Conservation (phyloP, 768 basidiomycete genomes). For the Naganishia randhawae region DNA sequence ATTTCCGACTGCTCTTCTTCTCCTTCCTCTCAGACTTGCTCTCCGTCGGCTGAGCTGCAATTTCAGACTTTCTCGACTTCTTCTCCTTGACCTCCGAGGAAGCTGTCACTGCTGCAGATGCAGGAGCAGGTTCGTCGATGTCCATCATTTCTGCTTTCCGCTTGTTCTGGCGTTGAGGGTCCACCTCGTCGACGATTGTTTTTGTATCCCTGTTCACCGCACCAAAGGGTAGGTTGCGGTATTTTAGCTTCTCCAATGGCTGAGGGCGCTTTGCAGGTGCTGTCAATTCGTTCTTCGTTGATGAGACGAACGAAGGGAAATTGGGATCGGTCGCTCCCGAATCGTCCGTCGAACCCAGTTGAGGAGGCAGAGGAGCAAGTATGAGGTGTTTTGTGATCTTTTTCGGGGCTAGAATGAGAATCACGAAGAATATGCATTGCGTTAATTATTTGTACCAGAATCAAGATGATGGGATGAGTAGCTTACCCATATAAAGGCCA, state of each 20-base stretch:
- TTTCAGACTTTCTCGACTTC: conserved; percentile 19
- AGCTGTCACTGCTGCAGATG: not conserved
- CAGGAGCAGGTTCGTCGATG: not conserved
- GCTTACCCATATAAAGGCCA: conserved; percentile 42
- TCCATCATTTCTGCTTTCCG: conserved; percentile 18
- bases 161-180: conserved; percentile 10
- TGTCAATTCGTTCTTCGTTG: conserved; percentile 6
- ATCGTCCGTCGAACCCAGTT: not conserved
- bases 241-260: conserved; percentile 44
- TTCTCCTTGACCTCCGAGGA: conserved; percentile 19
- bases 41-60: conserved; percentile 14
- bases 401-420: conserved; percentile 36
- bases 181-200: conserved; percentile 15
- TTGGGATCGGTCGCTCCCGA: conserved; percentile 2
- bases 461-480: not conserved
- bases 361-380: conserved; percentile 22
- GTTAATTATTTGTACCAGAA: not conserved
- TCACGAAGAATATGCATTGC: not conserved
- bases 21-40: conserved; percentile 14
- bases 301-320: conserved; percentile 22
- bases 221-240: conserved; percentile 45
- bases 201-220: conserved; percentile 20
- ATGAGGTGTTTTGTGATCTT: conserved; percentile 41
- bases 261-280: conserved; percentile 37
- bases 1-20: conserved; percentile 22